Percentiles rank a stretch among this genome's conserved stretches.
Conservation (phyloP, 768 basidiomycete species). For the Lanmaoa rubissima region DNA sequence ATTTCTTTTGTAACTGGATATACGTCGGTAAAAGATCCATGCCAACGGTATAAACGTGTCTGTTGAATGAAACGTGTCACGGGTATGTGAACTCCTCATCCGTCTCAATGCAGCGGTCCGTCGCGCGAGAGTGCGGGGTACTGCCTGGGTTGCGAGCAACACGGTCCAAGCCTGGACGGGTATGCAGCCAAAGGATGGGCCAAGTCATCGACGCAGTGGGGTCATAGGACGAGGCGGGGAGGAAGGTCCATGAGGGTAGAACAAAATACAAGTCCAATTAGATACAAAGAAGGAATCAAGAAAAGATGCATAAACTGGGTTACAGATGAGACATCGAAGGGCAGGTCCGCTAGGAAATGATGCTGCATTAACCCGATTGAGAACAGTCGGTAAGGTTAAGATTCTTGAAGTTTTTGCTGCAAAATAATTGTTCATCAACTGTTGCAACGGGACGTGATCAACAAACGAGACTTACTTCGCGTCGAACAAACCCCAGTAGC, state of each 20-base stretch:
- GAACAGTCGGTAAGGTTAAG: constrained; percentile 64
- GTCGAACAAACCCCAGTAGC: constrained; percentile 69
- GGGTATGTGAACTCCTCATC: constrained; percentile 6
- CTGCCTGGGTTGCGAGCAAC: neutral
- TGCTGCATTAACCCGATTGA: neutral
- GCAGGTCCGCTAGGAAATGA: neutral
- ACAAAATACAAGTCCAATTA: constrained; percentile 22
- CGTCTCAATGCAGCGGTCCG: neutral
- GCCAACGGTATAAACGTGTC: constrained; percentile 12
- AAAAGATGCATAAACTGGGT: neutral
- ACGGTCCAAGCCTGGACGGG: neutral
- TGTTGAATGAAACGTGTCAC: constrained; percentile 11
- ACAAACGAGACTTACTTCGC: constrained; percentile 39
- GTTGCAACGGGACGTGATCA: constrained; percentile 13
- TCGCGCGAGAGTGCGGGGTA: neutral
- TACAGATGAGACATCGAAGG: constrained; percentile 8
- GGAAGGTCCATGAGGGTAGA: neutral
- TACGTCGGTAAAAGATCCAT: constrained; percentile 1
- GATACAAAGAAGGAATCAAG: constrained; percentile 11
- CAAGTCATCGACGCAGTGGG: neutral
- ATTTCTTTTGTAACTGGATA: neutral
- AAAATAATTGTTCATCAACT: constrained; percentile 17
- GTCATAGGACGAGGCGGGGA: neutral
- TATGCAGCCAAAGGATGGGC: neutral
- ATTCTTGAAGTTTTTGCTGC: constrained; percentile 68